phyloP scores from a whole-genome alignment of 371 early-diverging fungal genomes.

The Phascolomyces articulosus region DNA sequence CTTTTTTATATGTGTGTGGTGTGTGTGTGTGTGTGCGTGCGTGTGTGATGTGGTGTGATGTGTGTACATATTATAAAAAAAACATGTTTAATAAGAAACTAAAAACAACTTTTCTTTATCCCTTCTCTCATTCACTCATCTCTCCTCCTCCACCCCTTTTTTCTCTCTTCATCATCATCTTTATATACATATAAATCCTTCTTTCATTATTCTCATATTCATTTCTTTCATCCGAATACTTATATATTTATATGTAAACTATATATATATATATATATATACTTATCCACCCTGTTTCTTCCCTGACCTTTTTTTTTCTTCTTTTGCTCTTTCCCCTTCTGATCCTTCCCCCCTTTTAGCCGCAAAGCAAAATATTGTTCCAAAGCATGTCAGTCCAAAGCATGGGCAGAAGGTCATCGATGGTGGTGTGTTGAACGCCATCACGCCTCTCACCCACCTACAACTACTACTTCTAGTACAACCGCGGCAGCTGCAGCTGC shows the following conservation, averaged over 20 bases:
- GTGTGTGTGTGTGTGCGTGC: no score
- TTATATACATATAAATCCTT: no score
- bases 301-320: slow-evolving; percentile 4
- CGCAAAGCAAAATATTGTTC: slow-evolving; percentile 82
- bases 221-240: no score
- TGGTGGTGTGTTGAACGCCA: slow-evolving; percentile 77
- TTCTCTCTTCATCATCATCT: no score
- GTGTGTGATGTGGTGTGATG: no score
- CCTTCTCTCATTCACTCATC: neutral
- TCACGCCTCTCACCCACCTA: slow-evolving; percentile 26
- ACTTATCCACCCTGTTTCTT: slow-evolving; percentile 8
- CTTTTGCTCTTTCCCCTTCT: neutral
- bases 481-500: slow-evolving; percentile 22
- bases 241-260: no score
- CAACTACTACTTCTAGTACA: slow-evolving; percentile 16
- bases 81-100: neutral
- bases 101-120: neutral
- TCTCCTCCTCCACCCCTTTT: neutral
- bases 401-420: slow-evolving; percentile 78
- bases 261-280: no score
- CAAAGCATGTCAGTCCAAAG: slow-evolving; percentile 71
- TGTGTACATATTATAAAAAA: no score
- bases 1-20: no score
- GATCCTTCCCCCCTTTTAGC: slow-evolving; percentile 11
- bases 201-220: no score